Percentiles rank a stretch among this genome's conserved stretches.
These are phyloP conservation scores for Grigorovia yakushimaensis DNA, from an alignment of 805 yeast genomes.

Conservation along the genomic window DNA sequence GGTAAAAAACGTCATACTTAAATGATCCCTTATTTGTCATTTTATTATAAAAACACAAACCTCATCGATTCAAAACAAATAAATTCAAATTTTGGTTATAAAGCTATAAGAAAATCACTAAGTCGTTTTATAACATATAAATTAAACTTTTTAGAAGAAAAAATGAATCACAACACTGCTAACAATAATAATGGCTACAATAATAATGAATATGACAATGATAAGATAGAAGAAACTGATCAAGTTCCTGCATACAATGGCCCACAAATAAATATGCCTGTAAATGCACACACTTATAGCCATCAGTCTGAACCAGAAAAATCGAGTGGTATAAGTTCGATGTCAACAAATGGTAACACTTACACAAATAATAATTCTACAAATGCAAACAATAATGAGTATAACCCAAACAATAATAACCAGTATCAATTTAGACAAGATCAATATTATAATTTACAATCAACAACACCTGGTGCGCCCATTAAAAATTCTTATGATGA, in stretches of 20 bases:
- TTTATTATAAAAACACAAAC: too few species aligned
- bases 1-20: too few species aligned
- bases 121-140: too few species aligned
- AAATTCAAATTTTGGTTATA: too few species aligned
- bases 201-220: background rate
- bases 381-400: background rate
- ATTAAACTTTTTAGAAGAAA: too few species aligned
- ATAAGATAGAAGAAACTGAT: background rate
- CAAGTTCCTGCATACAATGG: background rate
- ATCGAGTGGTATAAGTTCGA: background rate
- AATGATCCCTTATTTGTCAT: too few species aligned
- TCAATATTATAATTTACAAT: constrained; percentile 22
- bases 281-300: background rate
- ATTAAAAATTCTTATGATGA: constrained; percentile 50
- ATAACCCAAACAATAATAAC: constrained; percentile 4
- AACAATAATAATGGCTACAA: background rate
- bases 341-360: background rate
- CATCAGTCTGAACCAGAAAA: background rate
- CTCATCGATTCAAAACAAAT: too few species aligned
- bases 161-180: too few species aligned
- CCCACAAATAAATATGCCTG: background rate
- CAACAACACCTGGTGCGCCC: constrained; percentile 29
- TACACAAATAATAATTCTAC: background rate
- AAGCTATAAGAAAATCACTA: too few species aligned
- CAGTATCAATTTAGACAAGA: constrained; percentile 20